Conservation (phyloP, 352 stramenopile species). For the Phytophthora sansomeana region DNA sequence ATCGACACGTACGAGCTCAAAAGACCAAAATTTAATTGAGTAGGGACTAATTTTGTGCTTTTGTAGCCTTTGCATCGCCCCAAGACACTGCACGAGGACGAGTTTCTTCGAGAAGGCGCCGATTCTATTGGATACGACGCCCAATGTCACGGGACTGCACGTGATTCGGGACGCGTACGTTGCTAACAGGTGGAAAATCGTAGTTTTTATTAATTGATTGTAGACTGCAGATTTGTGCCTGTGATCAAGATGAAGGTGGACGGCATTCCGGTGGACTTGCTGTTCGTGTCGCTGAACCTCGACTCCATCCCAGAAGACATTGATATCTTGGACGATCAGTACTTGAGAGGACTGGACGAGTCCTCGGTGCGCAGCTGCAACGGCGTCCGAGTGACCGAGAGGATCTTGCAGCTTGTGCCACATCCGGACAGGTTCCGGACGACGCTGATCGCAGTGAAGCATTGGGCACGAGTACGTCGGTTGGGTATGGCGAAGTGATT, state of each 20-base stretch:
- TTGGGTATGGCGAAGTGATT: not conserved
- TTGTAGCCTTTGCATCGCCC: constrained; percentile 82
- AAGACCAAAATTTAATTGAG: not conserved
- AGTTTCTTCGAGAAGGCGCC: constrained; percentile 91
- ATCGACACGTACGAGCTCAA: constrained; percentile 75
- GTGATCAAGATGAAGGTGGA: constrained; percentile 96
- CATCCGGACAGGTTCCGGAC: constrained; percentile 88
- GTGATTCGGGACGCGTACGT: constrained; percentile 92
- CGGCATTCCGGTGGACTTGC: constrained; percentile 92
- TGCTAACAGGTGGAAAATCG: not conserved
- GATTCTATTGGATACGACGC: constrained; percentile 77
- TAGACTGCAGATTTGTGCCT: constrained; percentile 73
- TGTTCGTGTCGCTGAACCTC: constrained; percentile 91
- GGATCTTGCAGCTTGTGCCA: constrained; percentile 93
- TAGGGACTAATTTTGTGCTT: not conserved
- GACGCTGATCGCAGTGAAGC: constrained; percentile 92
- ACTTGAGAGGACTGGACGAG: constrained; percentile 93
- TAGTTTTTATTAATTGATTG: not conserved
- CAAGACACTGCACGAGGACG: constrained; percentile 77
- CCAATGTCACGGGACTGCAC: constrained; percentile 74
- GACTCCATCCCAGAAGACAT: constrained; percentile 67
- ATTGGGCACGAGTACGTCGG: constrained; percentile 82
- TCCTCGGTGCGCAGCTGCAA: constrained; percentile 94
- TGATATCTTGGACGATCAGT: constrained; percentile 82
- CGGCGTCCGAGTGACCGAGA: constrained; percentile 95